Conservation (phyloP, 2,329 filamentous ascomycete genomes). For the Arthrobotrys conoides region DNA sequence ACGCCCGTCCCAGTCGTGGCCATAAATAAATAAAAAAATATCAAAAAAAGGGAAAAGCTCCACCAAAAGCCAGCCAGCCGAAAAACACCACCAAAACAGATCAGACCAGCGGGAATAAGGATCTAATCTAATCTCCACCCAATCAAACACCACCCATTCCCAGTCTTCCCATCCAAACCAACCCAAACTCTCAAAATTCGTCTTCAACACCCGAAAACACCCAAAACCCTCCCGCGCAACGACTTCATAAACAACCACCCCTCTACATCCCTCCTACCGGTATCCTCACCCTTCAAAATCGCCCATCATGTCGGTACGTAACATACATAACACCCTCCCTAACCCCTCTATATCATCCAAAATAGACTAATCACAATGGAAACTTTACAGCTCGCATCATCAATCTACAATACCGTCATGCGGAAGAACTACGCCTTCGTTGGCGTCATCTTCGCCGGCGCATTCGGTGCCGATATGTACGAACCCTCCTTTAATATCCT, state of each 20-base stretch:
- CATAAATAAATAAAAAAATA: background rate
- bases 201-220: background rate
- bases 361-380: background rate
- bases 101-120: no score
- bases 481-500: conserved; percentile 66
- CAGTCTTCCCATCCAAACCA: background rate
- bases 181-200: conserved; percentile 6
- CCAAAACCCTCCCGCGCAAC: background rate
- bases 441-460: conserved; percentile 84
- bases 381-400: conserved; percentile 59
- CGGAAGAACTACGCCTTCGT: conserved; percentile 91
- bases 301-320: conserved; percentile 44
- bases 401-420: conserved; percentile 79
- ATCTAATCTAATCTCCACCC: conserved; percentile 53
- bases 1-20: background rate
- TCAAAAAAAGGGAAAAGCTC: background rate
- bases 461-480: conserved; percentile 95
- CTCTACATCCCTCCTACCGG: background rate
- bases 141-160: conserved; percentile 31
- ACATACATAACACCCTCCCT: no score
- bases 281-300: conserved; percentile 3
- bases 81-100: background rate
- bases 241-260: background rate
- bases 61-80: background rate
- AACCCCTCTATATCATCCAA: background rate